Conservation (phyloP, 176 grass and related monocot genomes). For the Themeda triandra region DNA sequence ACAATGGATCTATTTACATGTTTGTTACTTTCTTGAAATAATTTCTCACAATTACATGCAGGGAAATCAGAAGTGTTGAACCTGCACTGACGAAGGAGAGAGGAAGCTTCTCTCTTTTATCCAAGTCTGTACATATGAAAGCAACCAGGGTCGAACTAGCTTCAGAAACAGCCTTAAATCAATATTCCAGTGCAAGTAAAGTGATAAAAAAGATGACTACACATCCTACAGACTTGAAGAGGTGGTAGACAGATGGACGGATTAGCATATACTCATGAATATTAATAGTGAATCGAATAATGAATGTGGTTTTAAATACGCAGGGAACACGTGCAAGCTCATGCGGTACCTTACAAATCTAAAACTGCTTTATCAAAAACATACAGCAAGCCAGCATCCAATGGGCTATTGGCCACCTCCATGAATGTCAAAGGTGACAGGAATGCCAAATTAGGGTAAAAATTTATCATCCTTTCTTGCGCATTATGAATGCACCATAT, state of each 20-base stretch:
- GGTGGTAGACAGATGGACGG: constrained; percentile 29
- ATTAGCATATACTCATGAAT: constrained; percentile 24
- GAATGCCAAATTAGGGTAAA: constrained; percentile 45
- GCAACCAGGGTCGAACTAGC: constrained; percentile 31
- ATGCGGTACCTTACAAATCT: constrained; percentile 33
- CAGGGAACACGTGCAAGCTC: constrained; percentile 48
- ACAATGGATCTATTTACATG: constrained; percentile 21
- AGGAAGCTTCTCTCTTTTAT: constrained; percentile 40
- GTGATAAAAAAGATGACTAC: constrained; percentile 34
- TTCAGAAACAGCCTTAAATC: constrained; percentile 47
- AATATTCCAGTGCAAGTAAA: constrained; percentile 34
- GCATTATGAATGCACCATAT: constrained; percentile 10
- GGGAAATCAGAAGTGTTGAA: constrained; percentile 50
- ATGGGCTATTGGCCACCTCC: constrained; percentile 17
- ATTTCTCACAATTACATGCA: constrained; percentile 41
- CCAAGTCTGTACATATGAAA: constrained; percentile 34
- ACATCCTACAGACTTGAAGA: constrained; percentile 45
- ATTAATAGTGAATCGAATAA: constrained; percentile 2
- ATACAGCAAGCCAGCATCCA: constrained; percentile 39
- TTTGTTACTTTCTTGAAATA: constrained; percentile 6
- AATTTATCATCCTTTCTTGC: constrained; percentile 12
- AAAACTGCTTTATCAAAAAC: constrained; percentile 37
- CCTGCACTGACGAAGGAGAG: constrained; percentile 38
- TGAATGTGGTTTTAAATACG: neutral
- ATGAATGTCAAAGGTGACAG: constrained; percentile 22